phyloP scores from a whole-genome alignment of 352 stramenopile genomes.

The Globisporangium solare region DNA sequence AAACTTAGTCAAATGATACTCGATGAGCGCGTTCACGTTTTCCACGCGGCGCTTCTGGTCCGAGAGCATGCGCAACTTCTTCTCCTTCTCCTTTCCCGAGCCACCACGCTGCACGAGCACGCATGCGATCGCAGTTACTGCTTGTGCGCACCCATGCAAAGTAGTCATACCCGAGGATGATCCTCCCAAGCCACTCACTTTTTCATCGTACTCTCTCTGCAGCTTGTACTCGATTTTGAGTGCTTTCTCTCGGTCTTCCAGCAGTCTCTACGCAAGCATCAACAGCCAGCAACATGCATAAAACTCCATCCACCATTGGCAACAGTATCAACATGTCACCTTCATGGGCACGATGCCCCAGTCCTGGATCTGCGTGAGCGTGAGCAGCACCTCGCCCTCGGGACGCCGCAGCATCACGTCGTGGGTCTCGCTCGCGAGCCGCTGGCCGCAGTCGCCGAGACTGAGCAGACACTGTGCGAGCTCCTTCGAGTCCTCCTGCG shows the following conservation, averaged over 20 bases:
- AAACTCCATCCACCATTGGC: no score
- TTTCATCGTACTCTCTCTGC: slow-evolving; percentile 73
- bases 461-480: slow-evolving; percentile 46
- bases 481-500: slow-evolving; percentile 43
- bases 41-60: slow-evolving; percentile 82
- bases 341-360: slow-evolving; percentile 82
- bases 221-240: slow-evolving; percentile 75
- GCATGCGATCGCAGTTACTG: slow-evolving; percentile 24
- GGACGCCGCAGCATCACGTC: slow-evolving; percentile 72
- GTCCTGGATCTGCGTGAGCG: slow-evolving; percentile 74
- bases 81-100: slow-evolving; percentile 66
- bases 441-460: slow-evolving; percentile 43
- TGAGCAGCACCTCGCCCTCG: slow-evolving; percentile 64
- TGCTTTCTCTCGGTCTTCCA: slow-evolving; percentile 79
- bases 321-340: slow-evolving; percentile 17
- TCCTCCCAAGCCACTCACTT: not conserved
- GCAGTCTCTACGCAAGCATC: slow-evolving; percentile 33
- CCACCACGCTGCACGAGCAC: slow-evolving; percentile 27
- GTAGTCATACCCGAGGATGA: no score
- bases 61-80: slow-evolving; percentile 74
- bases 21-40: slow-evolving; percentile 72
- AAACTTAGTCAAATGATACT: slow-evolving; percentile 72
- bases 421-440: slow-evolving; percentile 61
- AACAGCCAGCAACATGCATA: no score
- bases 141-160: slow-evolving; percentile 14